phyloP scores from a whole-genome alignment of 1,284 basidiomycete genomes.

The Irpex rosettiformis region DNA sequence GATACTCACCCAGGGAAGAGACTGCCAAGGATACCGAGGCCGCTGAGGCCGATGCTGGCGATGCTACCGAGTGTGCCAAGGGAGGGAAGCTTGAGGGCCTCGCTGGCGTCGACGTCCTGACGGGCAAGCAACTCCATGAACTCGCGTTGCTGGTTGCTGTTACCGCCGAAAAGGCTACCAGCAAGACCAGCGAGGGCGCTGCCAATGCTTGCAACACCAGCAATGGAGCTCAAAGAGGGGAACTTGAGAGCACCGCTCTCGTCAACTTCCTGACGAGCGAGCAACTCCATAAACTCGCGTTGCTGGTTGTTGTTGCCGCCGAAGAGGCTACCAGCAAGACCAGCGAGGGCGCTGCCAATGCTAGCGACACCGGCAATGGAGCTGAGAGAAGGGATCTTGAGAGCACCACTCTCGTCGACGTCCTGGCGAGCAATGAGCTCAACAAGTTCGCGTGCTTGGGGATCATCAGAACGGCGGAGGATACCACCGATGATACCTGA shows the following conservation, averaged over 20 bases:
- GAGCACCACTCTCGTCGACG: not conserved
- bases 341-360: not conserved
- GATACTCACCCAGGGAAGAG: not conserved
- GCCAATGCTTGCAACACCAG: not conserved
- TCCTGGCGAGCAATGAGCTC: not conserved
- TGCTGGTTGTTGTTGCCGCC: not conserved
- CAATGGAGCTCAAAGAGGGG: not conserved
- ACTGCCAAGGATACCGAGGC: not conserved
- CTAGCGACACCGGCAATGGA: not conserved
- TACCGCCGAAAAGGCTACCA: not conserved
- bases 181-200: not conserved
- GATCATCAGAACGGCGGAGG: not conserved
- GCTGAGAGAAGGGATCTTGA: not conserved
- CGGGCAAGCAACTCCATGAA: not conserved
- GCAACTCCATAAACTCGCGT: not conserved
- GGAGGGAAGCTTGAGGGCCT: not conserved
- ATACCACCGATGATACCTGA: not conserved
- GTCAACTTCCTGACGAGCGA: not conserved
- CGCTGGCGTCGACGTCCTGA: not conserved
- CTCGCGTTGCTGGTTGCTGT: slow-evolving; percentile 1
- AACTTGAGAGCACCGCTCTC: not conserved
- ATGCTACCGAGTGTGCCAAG: not conserved
- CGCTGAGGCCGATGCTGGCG: slow-evolving; percentile 1
- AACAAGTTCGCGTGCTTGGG: not conserved
- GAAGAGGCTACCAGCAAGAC: not conserved